Evolutionary conservation across 2,329 filamentous ascomycete genomes (phyloP).

Genomic region (Elsinoe australis): DNA sequence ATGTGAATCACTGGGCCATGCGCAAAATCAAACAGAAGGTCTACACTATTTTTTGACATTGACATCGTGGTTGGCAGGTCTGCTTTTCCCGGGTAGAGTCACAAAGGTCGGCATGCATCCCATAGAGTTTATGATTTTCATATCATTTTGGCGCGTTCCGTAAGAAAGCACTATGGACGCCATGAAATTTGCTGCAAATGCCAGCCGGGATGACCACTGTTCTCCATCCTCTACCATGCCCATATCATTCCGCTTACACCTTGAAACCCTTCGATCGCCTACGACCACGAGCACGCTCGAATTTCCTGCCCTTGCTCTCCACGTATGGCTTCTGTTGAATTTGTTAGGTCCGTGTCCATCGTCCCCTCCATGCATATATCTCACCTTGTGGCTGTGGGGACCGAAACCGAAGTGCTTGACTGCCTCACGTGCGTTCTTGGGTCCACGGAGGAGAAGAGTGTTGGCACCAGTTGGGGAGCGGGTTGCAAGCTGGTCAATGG

Average conservation of each 20-base stretch:
- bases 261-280: conserved; percentile 99
- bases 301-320: conserved; percentile 98
- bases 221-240: conserved; percentile 16
- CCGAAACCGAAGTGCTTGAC: conserved; percentile 99
- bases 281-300: conserved; percentile 97
- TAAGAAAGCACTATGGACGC: conserved; percentile 17
- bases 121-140: conserved; percentile 17
- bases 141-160: conserved; percentile 17
- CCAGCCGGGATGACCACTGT: conserved; percentile 15
- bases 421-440: conserved; percentile 96
- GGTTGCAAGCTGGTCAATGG: conserved; percentile 93
- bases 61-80: no score
- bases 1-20: no score
- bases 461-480: conserved; percentile 92
- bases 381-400: conserved; percentile 93
- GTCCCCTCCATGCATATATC: conserved; percentile 23
- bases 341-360: conserved; percentile 19
- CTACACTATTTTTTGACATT: no score
- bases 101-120: no score
- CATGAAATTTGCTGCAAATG: conserved; percentile 17
- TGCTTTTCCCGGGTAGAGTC: no score
- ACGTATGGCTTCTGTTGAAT: conserved; percentile 77
- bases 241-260: conserved; percentile 60
- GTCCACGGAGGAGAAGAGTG: conserved; percentile 92
- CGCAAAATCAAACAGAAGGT: no score